phyloP scores from a whole-genome alignment of 495 filamentous ascomycete genomes.

The Hyphodiscus hymeniophilus region DNA sequence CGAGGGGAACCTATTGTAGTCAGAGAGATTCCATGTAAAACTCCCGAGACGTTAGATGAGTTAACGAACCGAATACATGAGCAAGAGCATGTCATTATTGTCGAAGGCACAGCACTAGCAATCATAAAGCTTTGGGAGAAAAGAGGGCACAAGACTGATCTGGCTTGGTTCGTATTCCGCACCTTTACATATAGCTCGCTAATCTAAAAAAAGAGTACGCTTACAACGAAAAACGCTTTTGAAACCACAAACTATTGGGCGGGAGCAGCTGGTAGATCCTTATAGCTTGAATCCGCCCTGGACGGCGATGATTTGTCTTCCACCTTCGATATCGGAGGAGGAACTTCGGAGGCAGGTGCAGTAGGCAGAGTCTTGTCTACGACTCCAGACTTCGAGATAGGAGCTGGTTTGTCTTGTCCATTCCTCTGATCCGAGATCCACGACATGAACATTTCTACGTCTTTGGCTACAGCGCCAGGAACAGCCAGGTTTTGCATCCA shows the following conservation, averaged over 20 bases:
- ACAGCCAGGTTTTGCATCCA: slow-evolving; percentile 62
- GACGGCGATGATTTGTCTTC: neutral
- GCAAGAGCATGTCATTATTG: slow-evolving; percentile 61
- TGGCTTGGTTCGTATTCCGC: neutral
- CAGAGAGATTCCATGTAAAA: slow-evolving; percentile 58
- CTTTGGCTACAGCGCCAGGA: slow-evolving; percentile 57
- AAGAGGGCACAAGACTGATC: slow-evolving; percentile 5
- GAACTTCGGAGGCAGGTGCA: neutral
- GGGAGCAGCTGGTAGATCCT: slow-evolving; percentile 14
- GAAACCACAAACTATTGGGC: neutral
- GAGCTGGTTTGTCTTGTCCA: neutral
- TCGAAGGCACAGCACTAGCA: slow-evolving; percentile 56
- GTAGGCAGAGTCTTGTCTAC: slow-evolving; percentile 8
- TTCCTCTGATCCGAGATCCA: slow-evolving; percentile 44
- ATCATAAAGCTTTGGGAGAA: slow-evolving; percentile 35
- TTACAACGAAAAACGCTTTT: neutral
- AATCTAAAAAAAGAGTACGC: neutral
- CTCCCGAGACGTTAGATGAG: slow-evolving; percentile 56
- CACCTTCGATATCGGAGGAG: slow-evolving; percentile 9
- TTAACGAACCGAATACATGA: slow-evolving; percentile 65
- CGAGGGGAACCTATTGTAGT: slow-evolving; percentile 68
- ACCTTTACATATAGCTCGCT: neutral
- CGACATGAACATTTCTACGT: slow-evolving; percentile 59
- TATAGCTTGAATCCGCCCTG: slow-evolving; percentile 3
- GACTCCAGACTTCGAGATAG: slow-evolving; percentile 4